Conservation (phyloP, 371 early-diverging fungal genomes). For the Mucor irregularis region DNA sequence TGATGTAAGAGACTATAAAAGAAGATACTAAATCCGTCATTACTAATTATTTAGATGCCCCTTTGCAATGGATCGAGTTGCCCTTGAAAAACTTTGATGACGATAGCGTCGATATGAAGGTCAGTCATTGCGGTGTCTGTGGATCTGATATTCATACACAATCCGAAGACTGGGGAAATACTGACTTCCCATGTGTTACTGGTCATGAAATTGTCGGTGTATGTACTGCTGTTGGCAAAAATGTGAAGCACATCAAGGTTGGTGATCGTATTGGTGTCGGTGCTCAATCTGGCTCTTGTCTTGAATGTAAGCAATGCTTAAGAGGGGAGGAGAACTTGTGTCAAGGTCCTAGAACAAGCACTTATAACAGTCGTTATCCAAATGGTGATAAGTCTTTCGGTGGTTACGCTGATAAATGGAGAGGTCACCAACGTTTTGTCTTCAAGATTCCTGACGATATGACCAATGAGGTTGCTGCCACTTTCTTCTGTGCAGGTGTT, state of each 20-base stretch:
- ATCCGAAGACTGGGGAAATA: slow-evolving; percentile 54
- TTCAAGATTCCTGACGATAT: slow-evolving; percentile 62
- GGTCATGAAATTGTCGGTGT: slow-evolving; percentile 64
- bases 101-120: slow-evolving; percentile 52
- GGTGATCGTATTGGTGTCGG: slow-evolving; percentile 76
- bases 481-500: slow-evolving; percentile 49
- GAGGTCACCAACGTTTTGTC: slow-evolving; percentile 49
- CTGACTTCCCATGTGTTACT: slow-evolving; percentile 52
- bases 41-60: neutral
- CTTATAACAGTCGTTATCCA: slow-evolving; percentile 47
- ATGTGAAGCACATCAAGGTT: slow-evolving; percentile 46
- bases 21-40: neutral
- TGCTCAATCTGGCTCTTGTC: slow-evolving; percentile 48
- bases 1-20: no score
- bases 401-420: slow-evolving; percentile 64
- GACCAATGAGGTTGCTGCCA: slow-evolving; percentile 44
- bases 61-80: slow-evolving; percentile 9
- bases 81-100: slow-evolving; percentile 40
- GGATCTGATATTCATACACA: slow-evolving; percentile 58
- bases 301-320: slow-evolving; percentile 32
- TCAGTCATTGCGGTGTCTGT: slow-evolving; percentile 56
- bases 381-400: slow-evolving; percentile 62
- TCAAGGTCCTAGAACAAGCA: slow-evolving; percentile 6
- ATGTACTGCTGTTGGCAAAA: slow-evolving; percentile 46
- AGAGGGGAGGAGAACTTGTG: slow-evolving; percentile 32